Conservation (phyloP, 208 protist species). For the Trypanosoma rangeli region DNA sequence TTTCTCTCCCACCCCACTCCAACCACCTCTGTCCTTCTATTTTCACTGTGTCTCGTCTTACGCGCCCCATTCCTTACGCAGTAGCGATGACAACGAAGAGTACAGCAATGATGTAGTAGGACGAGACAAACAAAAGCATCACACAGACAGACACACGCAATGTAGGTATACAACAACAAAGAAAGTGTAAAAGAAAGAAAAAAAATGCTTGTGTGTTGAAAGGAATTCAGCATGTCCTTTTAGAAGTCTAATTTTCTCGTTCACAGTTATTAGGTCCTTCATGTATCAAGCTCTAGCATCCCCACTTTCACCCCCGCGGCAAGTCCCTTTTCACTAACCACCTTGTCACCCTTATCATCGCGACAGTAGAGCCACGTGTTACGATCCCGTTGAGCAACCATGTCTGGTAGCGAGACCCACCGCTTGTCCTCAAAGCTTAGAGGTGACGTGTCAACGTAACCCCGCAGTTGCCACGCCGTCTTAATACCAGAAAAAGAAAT, state of each 20-base stretch:
- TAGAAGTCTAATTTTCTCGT: not conserved
- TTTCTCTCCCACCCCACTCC: not conserved
- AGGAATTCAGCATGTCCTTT: not conserved
- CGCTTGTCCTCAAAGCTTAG: slow-evolving; percentile 41
- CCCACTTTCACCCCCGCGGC: slow-evolving; percentile 35
- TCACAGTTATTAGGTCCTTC: slow-evolving; percentile 5
- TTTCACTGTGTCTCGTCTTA: not conserved
- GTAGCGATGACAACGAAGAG: not conserved
- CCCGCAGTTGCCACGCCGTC: slow-evolving; percentile 14
- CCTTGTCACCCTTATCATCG: slow-evolving; percentile 29
- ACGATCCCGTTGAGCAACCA: slow-evolving; percentile 29
- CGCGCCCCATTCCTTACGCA: not conserved
- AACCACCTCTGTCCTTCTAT: not conserved
- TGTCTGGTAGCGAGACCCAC: slow-evolving; percentile 58
- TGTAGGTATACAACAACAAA: not conserved
- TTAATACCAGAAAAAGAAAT: slow-evolving; percentile 14
- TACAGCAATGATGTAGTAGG: not conserved
- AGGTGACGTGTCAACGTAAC: slow-evolving; percentile 15
- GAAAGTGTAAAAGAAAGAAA: not conserved
- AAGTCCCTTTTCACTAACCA: slow-evolving; percentile 39
- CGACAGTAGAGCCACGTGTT: slow-evolving; percentile 37
- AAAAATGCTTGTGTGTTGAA: not conserved
- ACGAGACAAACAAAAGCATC: not conserved
- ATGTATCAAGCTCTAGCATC: slow-evolving; percentile 50
- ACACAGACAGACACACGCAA: not conserved